Conservation (phyloP, 345 rosid genomes). For the Iberis pinnata region DNA sequence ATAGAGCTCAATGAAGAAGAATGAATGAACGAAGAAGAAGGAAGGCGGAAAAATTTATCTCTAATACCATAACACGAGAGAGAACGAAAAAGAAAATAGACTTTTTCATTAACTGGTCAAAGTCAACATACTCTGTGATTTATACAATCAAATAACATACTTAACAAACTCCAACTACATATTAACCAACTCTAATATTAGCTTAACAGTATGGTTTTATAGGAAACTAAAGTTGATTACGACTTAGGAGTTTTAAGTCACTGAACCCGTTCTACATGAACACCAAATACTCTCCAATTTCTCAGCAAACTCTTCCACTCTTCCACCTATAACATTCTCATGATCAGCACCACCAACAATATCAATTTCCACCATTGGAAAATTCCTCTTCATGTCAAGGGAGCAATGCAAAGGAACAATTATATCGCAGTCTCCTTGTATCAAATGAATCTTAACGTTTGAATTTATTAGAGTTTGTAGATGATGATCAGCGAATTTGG, state of each 20-base stretch:
- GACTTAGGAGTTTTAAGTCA: background rate
- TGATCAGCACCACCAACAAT: constrained; percentile 45
- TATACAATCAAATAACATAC: no score
- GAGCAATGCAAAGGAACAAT: constrained; percentile 53
- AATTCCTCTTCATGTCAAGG: constrained; percentile 38
- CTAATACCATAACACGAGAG: no score
- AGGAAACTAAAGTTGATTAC: no score
- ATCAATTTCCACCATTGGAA: constrained; percentile 39
- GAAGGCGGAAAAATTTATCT: no score
- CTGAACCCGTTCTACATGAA: constrained; percentile 10
- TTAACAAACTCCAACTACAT: no score
- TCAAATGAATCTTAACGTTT: constrained; percentile 32
- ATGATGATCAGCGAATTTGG: constrained; percentile 46
- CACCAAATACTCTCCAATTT: constrained; percentile 23
- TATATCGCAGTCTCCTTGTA: constrained; percentile 56
- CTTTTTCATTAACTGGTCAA: no score
- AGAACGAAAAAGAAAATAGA: no score
- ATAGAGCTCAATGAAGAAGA: no score
- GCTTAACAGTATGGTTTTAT: no score
- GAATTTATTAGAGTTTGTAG: constrained; percentile 32
- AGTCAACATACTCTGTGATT: no score
- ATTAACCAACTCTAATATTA: no score
- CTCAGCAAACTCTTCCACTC: constrained; percentile 23
- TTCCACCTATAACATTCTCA: constrained; percentile 26
- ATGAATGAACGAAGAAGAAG: no score